Conservation (phyloP, 805 yeast species). For the Teunomyces cretensis region DNA sequence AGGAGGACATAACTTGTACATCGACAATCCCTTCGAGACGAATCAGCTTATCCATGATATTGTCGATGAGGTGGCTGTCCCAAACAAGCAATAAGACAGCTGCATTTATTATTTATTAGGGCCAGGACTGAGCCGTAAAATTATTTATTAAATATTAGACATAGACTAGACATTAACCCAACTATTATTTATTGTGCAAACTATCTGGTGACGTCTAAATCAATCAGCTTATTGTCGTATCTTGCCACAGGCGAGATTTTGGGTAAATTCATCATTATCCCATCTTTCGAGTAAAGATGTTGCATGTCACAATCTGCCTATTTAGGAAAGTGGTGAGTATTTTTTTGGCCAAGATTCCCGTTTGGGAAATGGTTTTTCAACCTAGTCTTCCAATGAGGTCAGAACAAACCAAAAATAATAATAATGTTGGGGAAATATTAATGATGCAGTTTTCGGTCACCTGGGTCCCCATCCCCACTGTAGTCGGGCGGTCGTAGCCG, state of each 20-base stretch:
- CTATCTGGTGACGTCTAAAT: too few relatives aligned
- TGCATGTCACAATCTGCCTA: not conserved
- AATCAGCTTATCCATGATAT: slow-evolving; percentile 21
- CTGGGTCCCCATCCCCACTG: not conserved
- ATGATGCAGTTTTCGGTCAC: not conserved
- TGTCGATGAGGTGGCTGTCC: not conserved
- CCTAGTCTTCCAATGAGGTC: not conserved
- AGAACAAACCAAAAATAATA: not conserved
- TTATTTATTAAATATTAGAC: not conserved
- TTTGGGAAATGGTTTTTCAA: too few relatives aligned
- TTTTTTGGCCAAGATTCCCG: not conserved
- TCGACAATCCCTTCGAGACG: slow-evolving; percentile 46
- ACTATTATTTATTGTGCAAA: too few relatives aligned
- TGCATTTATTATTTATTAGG: not conserved
- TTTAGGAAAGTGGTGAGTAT: not conserved
- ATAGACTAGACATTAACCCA: too few relatives aligned
- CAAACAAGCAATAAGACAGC: too few relatives aligned
- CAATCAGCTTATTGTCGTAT: too few relatives aligned
- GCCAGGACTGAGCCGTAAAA: too few relatives aligned
- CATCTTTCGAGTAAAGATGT: too few relatives aligned
- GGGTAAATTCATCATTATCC: not conserved
- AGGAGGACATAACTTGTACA: slow-evolving; percentile 46
- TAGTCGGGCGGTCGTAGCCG: not conserved
- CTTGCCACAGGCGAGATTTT: not conserved
- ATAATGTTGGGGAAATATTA: not conserved